Conservation (phyloP, 768 basidiomycete genomes). For the Amanita thiersii region DNA sequence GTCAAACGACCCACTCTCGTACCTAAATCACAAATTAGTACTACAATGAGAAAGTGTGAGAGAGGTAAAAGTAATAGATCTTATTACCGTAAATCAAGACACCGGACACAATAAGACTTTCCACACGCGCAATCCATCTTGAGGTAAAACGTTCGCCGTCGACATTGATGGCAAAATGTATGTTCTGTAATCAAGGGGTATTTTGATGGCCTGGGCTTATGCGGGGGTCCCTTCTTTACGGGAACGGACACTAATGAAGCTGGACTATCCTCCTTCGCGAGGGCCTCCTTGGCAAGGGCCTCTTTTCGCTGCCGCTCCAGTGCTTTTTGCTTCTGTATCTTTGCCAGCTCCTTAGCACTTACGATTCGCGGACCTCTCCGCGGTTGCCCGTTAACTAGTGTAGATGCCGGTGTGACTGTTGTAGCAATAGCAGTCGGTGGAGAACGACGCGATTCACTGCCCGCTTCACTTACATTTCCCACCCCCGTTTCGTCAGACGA, state of each 20-base stretch:
- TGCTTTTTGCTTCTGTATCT: conserved; percentile 5
- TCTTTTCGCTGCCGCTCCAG: conserved; percentile 3
- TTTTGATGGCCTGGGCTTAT: no score
- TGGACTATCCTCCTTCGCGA: background rate
- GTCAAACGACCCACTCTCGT: conserved; percentile 17
- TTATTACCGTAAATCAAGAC: conserved; percentile 15
- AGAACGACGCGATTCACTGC: no score
- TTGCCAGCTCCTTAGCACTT: conserved; percentile 5
- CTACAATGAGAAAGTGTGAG: background rate
- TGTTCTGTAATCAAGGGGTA: conserved; percentile 1
- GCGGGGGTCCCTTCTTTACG: conserved; percentile 6
- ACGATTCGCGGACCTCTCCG: conserved; percentile 7
- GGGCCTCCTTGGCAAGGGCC: background rate
- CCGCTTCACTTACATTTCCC: background rate
- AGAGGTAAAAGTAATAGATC: no score
- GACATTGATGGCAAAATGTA: conserved; percentile 18
- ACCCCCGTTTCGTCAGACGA: conserved; percentile 4
- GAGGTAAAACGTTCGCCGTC: conserved; percentile 6
- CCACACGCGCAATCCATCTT: conserved; percentile 15
- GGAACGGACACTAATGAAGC: background rate
- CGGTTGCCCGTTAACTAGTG: no score
- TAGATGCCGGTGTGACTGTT: background rate
- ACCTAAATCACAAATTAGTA: conserved; percentile 15
- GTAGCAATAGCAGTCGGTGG: background rate
- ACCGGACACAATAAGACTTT: conserved; percentile 11